phyloP scores from a whole-genome alignment of 2,329 filamentous ascomycete species.

The Cladosporium velox region DNA sequence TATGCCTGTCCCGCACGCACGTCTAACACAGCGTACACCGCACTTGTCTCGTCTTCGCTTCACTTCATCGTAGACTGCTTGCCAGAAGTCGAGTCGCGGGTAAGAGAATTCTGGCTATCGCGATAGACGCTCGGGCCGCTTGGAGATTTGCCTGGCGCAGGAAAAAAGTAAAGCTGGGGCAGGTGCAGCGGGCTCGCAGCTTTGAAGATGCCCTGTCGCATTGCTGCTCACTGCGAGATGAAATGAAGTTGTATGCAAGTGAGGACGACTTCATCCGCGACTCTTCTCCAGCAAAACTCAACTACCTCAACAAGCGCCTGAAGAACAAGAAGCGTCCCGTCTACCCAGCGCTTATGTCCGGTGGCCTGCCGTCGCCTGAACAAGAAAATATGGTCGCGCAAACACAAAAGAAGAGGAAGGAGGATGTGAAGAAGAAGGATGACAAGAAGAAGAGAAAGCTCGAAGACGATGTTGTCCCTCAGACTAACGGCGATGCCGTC shows the following conservation, averaged over 20 bases:
- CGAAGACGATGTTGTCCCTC: conserved; percentile 16
- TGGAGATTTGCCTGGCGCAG: neutral
- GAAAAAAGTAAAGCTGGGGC: conserved; percentile 17
- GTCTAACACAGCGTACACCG: neutral
- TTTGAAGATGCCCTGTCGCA: conserved; percentile 20
- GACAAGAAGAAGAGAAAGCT: conserved; percentile 25
- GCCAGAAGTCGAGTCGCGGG: neutral
- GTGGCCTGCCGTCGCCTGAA: conserved; percentile 35
- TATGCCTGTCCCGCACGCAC: neutral
- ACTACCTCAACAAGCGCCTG: conserved; percentile 20
- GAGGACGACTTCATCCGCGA: conserved; percentile 21
- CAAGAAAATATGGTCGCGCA: conserved; percentile 26
- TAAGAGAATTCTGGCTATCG: neutral
- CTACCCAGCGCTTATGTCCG: conserved; percentile 38
- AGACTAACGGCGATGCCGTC: neutral
- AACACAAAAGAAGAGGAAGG: conserved; percentile 27
- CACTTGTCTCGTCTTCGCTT: neutral
- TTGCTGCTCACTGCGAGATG: conserved; percentile 15
- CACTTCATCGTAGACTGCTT: neutral
- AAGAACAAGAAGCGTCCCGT: conserved; percentile 20
- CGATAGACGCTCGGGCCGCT: neutral
- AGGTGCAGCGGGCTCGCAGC: conserved; percentile 5
- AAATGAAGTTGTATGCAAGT: conserved; percentile 21
- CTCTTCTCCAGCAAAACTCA: conserved; percentile 9
- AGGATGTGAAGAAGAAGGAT: conserved; percentile 21